Evolutionary conservation across 768 basidiomycete species (phyloP), one percentile per base, ranked within the genome.

Genomic region (Trametes elegans): DNA sequence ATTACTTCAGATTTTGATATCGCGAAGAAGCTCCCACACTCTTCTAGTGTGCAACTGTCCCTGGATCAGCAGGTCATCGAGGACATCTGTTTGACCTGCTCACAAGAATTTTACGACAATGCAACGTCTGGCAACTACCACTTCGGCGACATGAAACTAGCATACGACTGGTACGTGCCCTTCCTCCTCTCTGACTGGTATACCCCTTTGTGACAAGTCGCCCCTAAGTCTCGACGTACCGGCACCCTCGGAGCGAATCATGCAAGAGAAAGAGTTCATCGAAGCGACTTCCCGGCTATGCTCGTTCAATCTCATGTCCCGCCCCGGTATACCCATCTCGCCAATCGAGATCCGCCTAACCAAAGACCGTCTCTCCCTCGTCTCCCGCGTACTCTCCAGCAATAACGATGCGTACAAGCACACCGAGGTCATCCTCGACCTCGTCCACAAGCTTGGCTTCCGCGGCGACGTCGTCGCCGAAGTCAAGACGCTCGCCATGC

Each of bases 211-310:
- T 61, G 28, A 62, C 52, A 3, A 16, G 2, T 7, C 29, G 11
- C 54, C 6, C 48, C 50, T 0, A 64, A 98, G 96, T 64, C 76
- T 98, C 49, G 76, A 85, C 45, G 89, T 98, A 11, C 84, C 90
- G 1, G 75, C 74, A 6, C 70, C 76, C 4, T 86, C 93, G 0
- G 79, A 83, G 16, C 76, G 74, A 0, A 76, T 95, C 50, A 61
- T 70, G 13, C 76, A 74, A 55, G 93, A 98, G 68, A 87, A 85
- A 52, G 88, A 93, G 50, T 99, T 98, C 70, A 97, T 99, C 58
- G 95, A 98, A 73, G 97, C 97, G 2, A 99, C 97, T 1, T 96
- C 93, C 23, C 87, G 92, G 2, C 85, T 99, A 10, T 84, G 87
- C n/a, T 93, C 96, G 3, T 99, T 92, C 77, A 90, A 91, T 54